Base-by-base conservation (phyloP, 306 rosid genomes). In the Vicia villosa region DNA sequence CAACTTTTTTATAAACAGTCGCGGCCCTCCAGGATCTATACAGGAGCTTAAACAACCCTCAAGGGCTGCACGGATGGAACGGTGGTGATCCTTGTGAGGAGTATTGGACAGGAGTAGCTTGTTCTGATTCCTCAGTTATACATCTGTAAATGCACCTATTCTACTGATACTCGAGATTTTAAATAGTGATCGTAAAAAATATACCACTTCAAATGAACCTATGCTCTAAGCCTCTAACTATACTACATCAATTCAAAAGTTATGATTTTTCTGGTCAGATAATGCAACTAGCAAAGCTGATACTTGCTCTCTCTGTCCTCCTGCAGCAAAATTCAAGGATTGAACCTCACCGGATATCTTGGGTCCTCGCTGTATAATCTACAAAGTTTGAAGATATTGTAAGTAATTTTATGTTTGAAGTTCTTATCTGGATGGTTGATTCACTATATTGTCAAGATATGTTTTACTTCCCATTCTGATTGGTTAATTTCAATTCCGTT, bases 1-100 rank as follows among this genome's bases (percentile, higher is more conserved):
- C n/a, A 6, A 40, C 59, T 47, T 32, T 54, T 59, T 34, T 30
- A 69, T 65, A 15, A 58, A 66, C 92, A 94, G 96, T 86, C 54
- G 17, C 59, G 26, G 95, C 88, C 43, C 97, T 94, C 50, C 85
- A 76, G 68, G 89, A 83, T 55, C 65, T 91, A 43, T 91, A 87
- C 78, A 77, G 67, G 72, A 38, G 87, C 66, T 81, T 94, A 69
- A 88, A 91, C 79, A 30, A 43, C 28, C 87, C 97, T 30, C 43
- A 62, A 9, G 74, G 12, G 84, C 86, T 94, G 75, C 74, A 66
- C 54, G 86, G 90, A 52, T 94, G 97, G 98, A 81, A 84, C 28
- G 81, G 89, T 38, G 78, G 69, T 43, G 96, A 94, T 83, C 99
- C 99, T 68, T 94, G 99, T 64, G 86, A 58, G 73, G 91, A 94